Conservation (phyloP, 495 filamentous ascomycete species). For the Penicillium malachiteum region DNA sequence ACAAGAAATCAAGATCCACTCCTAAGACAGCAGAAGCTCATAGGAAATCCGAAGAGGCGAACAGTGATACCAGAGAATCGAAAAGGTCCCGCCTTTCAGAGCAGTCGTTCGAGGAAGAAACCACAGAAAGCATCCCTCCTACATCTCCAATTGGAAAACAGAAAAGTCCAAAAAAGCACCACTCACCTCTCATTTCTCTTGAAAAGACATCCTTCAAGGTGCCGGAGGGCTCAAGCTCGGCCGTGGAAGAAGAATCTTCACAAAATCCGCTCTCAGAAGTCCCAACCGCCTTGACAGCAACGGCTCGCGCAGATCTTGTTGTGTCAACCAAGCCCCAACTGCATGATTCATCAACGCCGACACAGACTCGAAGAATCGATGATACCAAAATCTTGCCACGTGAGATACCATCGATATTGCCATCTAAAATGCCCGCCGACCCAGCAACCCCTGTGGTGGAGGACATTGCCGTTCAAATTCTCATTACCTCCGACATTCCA, state of each 20-base stretch:
- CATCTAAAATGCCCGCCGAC: background rate
- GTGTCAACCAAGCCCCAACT: background rate
- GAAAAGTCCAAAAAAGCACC: background rate
- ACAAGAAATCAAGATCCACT: conserved; percentile 22
- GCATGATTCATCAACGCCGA: background rate
- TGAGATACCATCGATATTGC: background rate
- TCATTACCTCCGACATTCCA: conserved; percentile 67
- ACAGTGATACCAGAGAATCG: background rate
- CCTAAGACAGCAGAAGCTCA: background rate
- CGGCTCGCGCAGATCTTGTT: background rate
- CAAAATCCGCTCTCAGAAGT: background rate
- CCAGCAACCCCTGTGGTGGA: conserved; percentile 7
- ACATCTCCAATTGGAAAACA: background rate
- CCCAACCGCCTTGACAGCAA: background rate
- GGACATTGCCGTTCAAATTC: conserved; percentile 59
- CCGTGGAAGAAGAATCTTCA: background rate
- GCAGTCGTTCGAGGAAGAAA: background rate
- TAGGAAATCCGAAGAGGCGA: background rate
- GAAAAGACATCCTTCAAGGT: background rate
- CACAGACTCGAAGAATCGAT: background rate
- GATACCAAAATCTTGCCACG: background rate
- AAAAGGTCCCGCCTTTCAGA: conserved; percentile 14
- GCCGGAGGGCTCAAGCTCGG: too few species aligned
- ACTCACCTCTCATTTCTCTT: background rate
- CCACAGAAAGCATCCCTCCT: background rate